Conservation (phyloP, 2,329 filamentous ascomycete species). For the Biscogniauxia sp. region DNA sequence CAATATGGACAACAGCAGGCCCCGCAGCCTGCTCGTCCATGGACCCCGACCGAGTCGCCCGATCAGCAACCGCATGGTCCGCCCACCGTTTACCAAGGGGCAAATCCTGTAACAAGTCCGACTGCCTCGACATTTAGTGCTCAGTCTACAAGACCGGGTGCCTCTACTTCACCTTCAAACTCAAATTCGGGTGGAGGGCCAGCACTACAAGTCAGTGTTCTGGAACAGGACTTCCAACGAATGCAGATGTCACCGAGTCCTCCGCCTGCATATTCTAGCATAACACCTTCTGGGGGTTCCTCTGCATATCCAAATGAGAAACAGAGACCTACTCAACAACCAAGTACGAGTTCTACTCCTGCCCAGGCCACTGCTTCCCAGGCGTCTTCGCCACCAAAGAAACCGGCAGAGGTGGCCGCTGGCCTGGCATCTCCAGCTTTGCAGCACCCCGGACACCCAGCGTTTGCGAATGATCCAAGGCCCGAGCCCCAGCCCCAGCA, state of each 20-base stretch:
- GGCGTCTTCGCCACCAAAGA: constrained; percentile 33
- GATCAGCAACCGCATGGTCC: constrained; percentile 85
- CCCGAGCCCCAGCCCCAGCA: constrained; percentile 41
- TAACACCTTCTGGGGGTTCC: constrained; percentile 50
- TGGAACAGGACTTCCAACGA: constrained; percentile 83
- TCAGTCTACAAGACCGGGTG: constrained; percentile 36
- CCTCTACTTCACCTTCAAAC: constrained; percentile 28
- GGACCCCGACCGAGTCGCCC: constrained; percentile 92
- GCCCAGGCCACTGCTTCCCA: constrained; percentile 27
- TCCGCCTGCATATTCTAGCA: constrained; percentile 91
- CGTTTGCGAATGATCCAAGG: constrained; percentile 81
- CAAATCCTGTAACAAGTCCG: constrained; percentile 62
- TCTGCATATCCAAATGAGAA: constrained; percentile 79
- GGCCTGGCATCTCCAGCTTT: constrained; percentile 46
- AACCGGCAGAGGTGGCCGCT: constrained; percentile 28
- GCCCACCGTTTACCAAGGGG: constrained; percentile 87
- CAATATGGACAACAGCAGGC: constrained; percentile 65
- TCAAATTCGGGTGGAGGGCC: constrained; percentile 25
- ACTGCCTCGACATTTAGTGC: constrained; percentile 45
- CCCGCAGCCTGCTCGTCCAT: constrained; percentile 62
- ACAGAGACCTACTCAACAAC: constrained; percentile 46
- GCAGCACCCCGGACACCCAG: constrained; percentile 72
- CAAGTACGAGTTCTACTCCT: constrained; percentile 25
- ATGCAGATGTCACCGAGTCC: constrained; percentile 78
- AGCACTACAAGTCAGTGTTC: constrained; percentile 61